Evolutionary conservation across 495 filamentous ascomycete genomes (phyloP).

Genomic region (Penicillium lagena): DNA sequence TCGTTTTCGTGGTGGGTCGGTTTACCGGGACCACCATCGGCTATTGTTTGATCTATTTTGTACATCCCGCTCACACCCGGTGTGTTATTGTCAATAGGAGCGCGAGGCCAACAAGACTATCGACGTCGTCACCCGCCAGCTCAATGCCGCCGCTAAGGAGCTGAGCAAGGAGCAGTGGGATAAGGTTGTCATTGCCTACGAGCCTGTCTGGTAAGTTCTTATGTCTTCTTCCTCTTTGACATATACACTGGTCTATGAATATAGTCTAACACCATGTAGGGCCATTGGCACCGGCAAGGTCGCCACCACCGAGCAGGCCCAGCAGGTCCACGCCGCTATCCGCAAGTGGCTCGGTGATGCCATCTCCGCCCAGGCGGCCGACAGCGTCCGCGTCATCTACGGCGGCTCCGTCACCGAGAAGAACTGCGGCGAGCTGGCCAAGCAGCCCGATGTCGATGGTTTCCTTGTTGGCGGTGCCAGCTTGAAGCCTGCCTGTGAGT

Average conservation of each 20-base stretch:
- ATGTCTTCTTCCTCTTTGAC: not conserved
- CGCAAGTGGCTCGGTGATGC: constrained; percentile 76
- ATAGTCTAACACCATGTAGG: constrained; percentile 18
- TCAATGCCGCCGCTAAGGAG: constrained; percentile 61
- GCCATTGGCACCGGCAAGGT: constrained; percentile 98
- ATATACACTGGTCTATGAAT: constrained; percentile 5
- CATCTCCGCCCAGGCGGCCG: constrained; percentile 63
- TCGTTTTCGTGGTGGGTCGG: constrained; percentile 22
- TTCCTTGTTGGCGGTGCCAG: constrained; percentile 98
- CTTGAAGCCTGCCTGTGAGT: constrained; percentile 95
- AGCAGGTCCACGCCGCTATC: constrained; percentile 91
- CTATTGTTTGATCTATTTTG: constrained; percentile 5
- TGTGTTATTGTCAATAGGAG: constrained; percentile 43
- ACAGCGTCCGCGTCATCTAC: constrained; percentile 85
- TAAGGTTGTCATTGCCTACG: constrained; percentile 95
- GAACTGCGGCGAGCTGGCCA: constrained; percentile 91
- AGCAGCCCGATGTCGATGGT: constrained; percentile 91
- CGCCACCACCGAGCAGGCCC: constrained; percentile 85
- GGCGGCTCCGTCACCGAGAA: constrained; percentile 95
- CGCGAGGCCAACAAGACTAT: constrained; percentile 82
- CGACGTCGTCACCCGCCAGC: constrained; percentile 78
- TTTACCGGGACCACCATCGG: constrained; percentile 9
- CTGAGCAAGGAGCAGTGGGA: constrained; percentile 68
- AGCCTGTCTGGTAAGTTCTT: constrained; percentile 78
- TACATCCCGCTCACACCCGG: constrained; percentile 19